These are phyloP conservation scores for Pyrrhoderma lamaoense DNA, from an alignment of 1,284 basidiomycete species.

Conservation along the genomic window DNA sequence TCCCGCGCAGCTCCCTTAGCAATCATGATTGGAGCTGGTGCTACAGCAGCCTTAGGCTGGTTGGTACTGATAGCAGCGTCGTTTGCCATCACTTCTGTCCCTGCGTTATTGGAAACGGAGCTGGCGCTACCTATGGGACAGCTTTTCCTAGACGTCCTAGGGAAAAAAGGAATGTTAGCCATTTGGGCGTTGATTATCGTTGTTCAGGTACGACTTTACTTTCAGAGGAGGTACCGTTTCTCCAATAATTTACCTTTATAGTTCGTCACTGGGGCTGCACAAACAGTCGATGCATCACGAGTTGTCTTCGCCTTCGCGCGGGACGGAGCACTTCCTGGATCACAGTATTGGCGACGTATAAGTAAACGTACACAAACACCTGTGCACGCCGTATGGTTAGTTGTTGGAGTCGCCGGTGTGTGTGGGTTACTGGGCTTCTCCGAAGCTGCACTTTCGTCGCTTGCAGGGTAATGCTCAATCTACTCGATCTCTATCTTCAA, in stretches of 20 bases:
- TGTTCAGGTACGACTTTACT: slow-evolving; percentile 43
- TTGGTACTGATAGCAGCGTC: slow-evolving; percentile 55
- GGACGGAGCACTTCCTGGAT: slow-evolving; percentile 66
- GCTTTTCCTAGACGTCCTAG: slow-evolving; percentile 56
- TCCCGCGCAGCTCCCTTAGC: slow-evolving; percentile 66
- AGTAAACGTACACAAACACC: slow-evolving; percentile 55
- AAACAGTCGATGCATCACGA: slow-evolving; percentile 66
- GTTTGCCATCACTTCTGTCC: slow-evolving; percentile 52
- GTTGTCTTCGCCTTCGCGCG: slow-evolving; percentile 69
- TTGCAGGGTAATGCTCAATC: slow-evolving; percentile 47
- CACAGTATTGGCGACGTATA: slow-evolving; percentile 57
- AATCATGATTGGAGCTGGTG: slow-evolving; percentile 60
- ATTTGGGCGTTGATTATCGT: slow-evolving; percentile 67
- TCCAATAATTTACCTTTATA: slow-evolving; percentile 21
- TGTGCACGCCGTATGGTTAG: slow-evolving; percentile 68
- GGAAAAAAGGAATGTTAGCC: slow-evolving; percentile 61
- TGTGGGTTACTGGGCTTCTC: slow-evolving; percentile 64
- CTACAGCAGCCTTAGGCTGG: slow-evolving; percentile 57
- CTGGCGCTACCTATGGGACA: slow-evolving; percentile 68
- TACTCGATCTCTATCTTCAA: not conserved
- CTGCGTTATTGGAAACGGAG: slow-evolving; percentile 39
- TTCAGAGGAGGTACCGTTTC: not conserved
- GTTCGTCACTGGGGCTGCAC: slow-evolving; percentile 70
- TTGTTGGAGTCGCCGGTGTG: slow-evolving; percentile 49
- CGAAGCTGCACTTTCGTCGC: slow-evolving; percentile 50